These are phyloP conservation scores for Arabidopsis arenosa DNA, from an alignment of 345 rosid species.

Conservation along the genomic window DNA sequence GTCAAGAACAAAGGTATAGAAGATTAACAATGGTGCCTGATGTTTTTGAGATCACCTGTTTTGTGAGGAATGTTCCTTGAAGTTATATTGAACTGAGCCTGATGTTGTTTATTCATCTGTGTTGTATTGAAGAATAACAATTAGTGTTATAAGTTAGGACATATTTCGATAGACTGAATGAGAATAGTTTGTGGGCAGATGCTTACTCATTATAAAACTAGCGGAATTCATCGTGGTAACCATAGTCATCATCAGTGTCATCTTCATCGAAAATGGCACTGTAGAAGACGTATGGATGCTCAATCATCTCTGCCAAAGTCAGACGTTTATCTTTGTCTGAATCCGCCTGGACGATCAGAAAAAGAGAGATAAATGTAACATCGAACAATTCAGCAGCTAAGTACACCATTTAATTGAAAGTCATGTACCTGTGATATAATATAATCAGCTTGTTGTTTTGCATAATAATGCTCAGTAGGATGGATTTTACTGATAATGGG, in stretches of 20 bases:
- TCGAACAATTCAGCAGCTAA: conserved; percentile 2
- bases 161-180: neutral
- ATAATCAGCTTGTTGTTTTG: conserved; percentile 95
- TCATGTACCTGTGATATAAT: conserved; percentile 76
- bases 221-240: conserved; percentile 87
- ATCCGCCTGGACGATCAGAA: conserved; percentile 72
- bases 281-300: conserved; percentile 91
- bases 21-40: neutral
- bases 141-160: conserved; percentile 14
- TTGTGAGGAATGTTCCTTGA: conserved; percentile 25
- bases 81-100: neutral
- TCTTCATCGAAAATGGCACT: conserved; percentile 87
- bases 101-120: conserved; percentile 38
- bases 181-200: conserved; percentile 15
- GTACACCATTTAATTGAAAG: conserved; percentile 4
- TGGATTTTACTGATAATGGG: conserved; percentile 86
- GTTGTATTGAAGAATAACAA: neutral
- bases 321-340: conserved; percentile 79
- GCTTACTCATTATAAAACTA: conserved; percentile 49
- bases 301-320: conserved; percentile 83
- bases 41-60: conserved; percentile 33
- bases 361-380: conserved; percentile 26
- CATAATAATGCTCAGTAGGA: conserved; percentile 91
- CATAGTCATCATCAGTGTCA: conserved; percentile 63
- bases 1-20: conserved; percentile 18